Evolutionary conservation across 371 early-diverging fungal species (phyloP).

Genomic region (Lichtheimia ramosa): DNA sequence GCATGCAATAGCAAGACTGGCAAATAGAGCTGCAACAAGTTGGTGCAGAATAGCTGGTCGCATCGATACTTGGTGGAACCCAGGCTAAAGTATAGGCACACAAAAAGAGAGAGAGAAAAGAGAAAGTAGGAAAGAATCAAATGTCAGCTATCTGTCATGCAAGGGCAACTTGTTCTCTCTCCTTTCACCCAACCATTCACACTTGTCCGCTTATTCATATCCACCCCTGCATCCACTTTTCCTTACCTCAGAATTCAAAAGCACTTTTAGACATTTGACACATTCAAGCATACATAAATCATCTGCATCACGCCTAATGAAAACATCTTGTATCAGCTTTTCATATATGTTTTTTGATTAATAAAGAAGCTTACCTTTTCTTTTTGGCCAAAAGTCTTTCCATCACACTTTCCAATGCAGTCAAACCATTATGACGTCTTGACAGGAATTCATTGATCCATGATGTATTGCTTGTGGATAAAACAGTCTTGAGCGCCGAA

Average conservation of each 20-base stretch:
- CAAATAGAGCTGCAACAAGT: conserved; percentile 25
- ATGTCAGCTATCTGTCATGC: not conserved
- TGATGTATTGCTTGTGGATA: conserved; percentile 51
- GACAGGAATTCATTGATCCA: conserved; percentile 67
- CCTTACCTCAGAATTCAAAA: conserved; percentile 61
- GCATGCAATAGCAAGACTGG: not conserved
- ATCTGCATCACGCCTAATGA: conserved; percentile 21
- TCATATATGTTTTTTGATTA: too few relatives aligned
- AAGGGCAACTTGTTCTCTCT: not conserved
- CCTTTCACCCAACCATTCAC: not conserved
- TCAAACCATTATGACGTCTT: conserved; percentile 39
- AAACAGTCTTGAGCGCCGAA: conserved; percentile 44
- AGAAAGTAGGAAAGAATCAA: conserved; percentile 1
- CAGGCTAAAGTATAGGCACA: conserved; percentile 39
- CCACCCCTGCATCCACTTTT: conserved; percentile 4
- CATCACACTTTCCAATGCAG: conserved; percentile 56
- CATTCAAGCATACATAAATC: conserved; percentile 52
- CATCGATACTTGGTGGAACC: conserved; percentile 52
- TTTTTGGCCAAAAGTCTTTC: conserved; percentile 49
- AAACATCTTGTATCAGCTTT: not conserved
- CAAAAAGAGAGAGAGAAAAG: not conserved
- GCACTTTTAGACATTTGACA: conserved; percentile 55
- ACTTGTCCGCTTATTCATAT: too few relatives aligned
- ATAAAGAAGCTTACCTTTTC: conserved; percentile 37
- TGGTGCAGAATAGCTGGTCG: conserved; percentile 37